A percentile compares a stretch with the other conserved stretches of the same genome.
phyloP scores from a whole-genome alignment of 371 early-diverging fungal genomes.

The Batkoa obscura region DNA sequence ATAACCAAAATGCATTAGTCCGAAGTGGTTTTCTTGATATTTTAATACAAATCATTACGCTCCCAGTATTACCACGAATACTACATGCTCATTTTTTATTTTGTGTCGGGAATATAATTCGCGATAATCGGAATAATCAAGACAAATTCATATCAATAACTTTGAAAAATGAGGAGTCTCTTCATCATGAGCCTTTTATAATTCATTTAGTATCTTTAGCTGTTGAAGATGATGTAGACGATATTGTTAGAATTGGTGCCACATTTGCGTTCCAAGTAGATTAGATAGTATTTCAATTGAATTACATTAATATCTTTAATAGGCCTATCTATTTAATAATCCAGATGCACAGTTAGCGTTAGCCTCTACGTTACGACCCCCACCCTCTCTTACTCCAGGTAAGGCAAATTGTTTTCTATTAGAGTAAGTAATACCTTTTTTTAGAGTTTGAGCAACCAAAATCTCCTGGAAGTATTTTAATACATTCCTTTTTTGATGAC shows the following conservation, averaged over 20 bases:
- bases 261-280: background rate
- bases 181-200: constrained; percentile 8
- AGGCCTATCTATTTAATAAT: constrained; percentile 46
- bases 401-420: background rate
- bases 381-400: constrained; percentile 26
- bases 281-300: background rate
- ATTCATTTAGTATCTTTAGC: constrained; percentile 1
- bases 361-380: constrained; percentile 63
- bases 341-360: constrained; percentile 68
- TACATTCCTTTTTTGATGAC: background rate
- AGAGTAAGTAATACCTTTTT: background rate
- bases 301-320: background rate
- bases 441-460: background rate
- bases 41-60: constrained; percentile 23
- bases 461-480: background rate
- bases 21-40: constrained; percentile 41
- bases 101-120: constrained; percentile 62
- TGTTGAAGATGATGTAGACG: background rate
- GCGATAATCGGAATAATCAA: constrained; percentile 54
- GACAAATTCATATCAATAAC: constrained; percentile 32
- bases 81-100: constrained; percentile 43
- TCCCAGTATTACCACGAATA: constrained; percentile 20
- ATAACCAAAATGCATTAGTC: constrained; percentile 69
- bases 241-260: background rate
- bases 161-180: constrained; percentile 9